A percentile compares a stretch with the other conserved stretches of the same genome.
Conservation (phyloP, 2,329 filamentous ascomycete genomes). For the Aschersonia sp. region DNA sequence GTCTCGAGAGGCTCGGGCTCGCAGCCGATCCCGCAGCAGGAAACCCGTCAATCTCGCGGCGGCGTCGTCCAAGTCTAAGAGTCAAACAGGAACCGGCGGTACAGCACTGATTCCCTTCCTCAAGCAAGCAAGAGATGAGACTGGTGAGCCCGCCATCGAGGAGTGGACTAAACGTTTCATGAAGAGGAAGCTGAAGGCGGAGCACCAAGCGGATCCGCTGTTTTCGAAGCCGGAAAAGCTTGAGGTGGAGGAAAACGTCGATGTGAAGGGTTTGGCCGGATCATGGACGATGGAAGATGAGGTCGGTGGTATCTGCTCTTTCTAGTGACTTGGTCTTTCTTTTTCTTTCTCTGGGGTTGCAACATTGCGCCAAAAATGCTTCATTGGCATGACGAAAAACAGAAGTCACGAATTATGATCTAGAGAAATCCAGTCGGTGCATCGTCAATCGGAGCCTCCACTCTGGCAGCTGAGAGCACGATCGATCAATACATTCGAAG, state of each 20-base stretch:
- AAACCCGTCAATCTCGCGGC: conserved; percentile 47
- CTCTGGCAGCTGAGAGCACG: too few species aligned
- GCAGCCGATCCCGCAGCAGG: conserved; percentile 44
- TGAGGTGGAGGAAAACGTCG: conserved; percentile 26
- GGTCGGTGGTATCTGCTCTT: conserved; percentile 48
- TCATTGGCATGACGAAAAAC: too few species aligned
- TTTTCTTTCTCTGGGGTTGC: too few species aligned
- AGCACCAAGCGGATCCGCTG: conserved; percentile 42
- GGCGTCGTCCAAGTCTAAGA: conserved; percentile 35
- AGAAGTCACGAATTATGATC: too few species aligned
- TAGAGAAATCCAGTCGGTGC: too few species aligned
- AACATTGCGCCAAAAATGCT: too few species aligned
- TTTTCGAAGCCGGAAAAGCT: conserved; percentile 34
- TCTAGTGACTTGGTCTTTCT: conserved; percentile 14
- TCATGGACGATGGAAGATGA: conserved; percentile 81
- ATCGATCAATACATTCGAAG: too few species aligned
- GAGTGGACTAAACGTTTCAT: conserved; percentile 45
- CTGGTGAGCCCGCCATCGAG: conserved; percentile 74
- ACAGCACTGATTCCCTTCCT: conserved; percentile 90
- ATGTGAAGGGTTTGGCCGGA: conserved; percentile 57
- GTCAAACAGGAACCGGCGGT: conserved; percentile 79
- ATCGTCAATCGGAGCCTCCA: too few species aligned
- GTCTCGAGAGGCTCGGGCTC: conserved; percentile 56
- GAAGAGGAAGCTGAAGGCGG: conserved; percentile 33
- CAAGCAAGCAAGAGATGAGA: conserved; percentile 93